A percentile compares a stretch with the other conserved stretches of the same genome.
These are phyloP conservation scores for Exserohilum turcica DNA, from an alignment of 2,329 filamentous ascomycete species.

Conservation along the genomic window DNA sequence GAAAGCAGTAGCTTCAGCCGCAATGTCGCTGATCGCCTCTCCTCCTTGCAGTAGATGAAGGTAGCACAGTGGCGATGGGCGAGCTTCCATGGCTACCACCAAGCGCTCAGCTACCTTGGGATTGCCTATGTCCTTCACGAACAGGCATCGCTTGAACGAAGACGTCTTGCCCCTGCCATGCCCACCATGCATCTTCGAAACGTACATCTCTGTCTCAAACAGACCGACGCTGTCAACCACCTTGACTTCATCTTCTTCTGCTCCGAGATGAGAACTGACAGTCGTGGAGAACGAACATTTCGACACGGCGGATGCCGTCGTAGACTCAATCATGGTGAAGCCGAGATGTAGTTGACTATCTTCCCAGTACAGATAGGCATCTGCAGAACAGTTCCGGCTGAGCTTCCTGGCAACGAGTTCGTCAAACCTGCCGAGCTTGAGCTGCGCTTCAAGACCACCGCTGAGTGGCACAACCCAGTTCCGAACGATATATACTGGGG, in stretches of 20 bases:
- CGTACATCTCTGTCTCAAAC: slow-evolving; percentile 66
- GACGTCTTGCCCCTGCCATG: slow-evolving; percentile 65
- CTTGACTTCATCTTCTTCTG: slow-evolving; percentile 37
- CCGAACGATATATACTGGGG: slow-evolving; percentile 47
- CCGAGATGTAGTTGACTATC: slow-evolving; percentile 56
- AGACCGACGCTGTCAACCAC: slow-evolving; percentile 56
- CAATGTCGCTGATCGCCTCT: slow-evolving; percentile 55
- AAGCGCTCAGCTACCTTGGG: slow-evolving; percentile 47
- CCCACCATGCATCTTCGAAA: slow-evolving; percentile 64
- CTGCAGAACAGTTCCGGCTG: slow-evolving; percentile 54
- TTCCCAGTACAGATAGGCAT: slow-evolving; percentile 63
- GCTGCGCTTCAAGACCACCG: slow-evolving; percentile 37
- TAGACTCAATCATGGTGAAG: slow-evolving; percentile 55
- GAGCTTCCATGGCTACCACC: slow-evolving; percentile 52
- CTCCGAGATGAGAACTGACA: slow-evolving; percentile 31
- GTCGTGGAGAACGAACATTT: background rate
- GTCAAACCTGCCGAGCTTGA: slow-evolving; percentile 51
- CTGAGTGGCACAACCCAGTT: slow-evolving; percentile 38
- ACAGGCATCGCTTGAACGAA: slow-evolving; percentile 68
- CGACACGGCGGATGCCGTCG: background rate
- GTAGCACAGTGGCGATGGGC: slow-evolving; percentile 63
- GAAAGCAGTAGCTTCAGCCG: slow-evolving; percentile 59
- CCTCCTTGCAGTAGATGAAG: slow-evolving; percentile 68
- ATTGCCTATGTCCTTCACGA: slow-evolving; percentile 57
- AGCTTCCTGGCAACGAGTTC: slow-evolving; percentile 49